Base-by-base conservation (phyloP, 495 filamentous ascomycete genomes). In the Podospora australis region DNA sequence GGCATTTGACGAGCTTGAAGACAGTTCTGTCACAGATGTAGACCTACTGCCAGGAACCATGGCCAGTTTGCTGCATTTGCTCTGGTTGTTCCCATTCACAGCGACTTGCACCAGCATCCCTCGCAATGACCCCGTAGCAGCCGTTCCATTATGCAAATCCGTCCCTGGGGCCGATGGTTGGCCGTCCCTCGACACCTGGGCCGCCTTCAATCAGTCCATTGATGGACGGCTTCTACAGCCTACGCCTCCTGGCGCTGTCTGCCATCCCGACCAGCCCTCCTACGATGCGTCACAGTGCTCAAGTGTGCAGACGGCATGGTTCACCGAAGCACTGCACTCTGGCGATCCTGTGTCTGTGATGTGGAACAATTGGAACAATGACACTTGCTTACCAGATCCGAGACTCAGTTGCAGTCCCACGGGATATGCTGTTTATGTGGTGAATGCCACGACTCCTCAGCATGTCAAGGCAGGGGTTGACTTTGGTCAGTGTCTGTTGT, bases 191-290 rank as follows among this genome's bases (percentile, higher is more conserved):
- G 40, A 56, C 4, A 50, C 35, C 7, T 69, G 68, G 68, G 23
- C 46, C 10, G 29, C 50, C 38, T 49, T 68, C 53, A 68, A 68
- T 50, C 48, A 62, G 48, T 60, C 67, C 35, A 59, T 55, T 45
- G 57, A 63, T 13, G 80, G 80, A 30, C 67, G 71, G 44, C 64
- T 85, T 23, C 65, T 81, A 48, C 59, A 56, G 16, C 73, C 73
- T 20, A 29, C 64, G 39, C 78, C 82, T 38, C 67, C 77, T n/a
- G 81, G 70, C 50, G 70, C 70, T 45, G 62, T 76, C 40, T 85
- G 81, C 57, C 80, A 84, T 58, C 50, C 61, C 25, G 55, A 43
- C 60, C 55, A 67, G 48, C 43, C 60, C 25, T 44, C 60, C 36
- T 66, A 61, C 58, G 51, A 67, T 54, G 39, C 59, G 42, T 42